Evolutionary conservation across 163 green algal species (phyloP).

Genomic region (Scenedesmus sp.): DNA sequence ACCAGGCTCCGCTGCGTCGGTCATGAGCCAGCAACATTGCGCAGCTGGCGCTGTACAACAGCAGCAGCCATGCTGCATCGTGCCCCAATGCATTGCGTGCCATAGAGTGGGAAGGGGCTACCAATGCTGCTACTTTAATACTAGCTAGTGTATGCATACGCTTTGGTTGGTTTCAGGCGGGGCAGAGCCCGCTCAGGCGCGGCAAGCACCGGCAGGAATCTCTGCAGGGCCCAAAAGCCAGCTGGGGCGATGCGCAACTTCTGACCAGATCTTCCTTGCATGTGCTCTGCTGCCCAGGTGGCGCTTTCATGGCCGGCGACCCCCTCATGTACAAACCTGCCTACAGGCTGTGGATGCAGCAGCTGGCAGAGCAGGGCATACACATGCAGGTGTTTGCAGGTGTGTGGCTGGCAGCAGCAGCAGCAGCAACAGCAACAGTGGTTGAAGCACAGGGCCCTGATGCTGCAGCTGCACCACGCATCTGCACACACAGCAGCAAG

Average conservation of each 20-base stretch:
- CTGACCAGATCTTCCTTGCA: neutral
- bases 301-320: constrained; percentile 36
- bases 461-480: neutral
- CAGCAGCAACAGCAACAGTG: neutral
- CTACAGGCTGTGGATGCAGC: constrained; percentile 23
- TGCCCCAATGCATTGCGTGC: too few relatives aligned
- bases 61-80: too few relatives aligned
- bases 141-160: too few relatives aligned
- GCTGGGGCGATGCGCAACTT: neutral
- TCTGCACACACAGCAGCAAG: neutral
- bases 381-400: neutral
- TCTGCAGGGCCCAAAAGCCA: too few relatives aligned
- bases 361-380: constrained; percentile 29
- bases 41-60: neutral
- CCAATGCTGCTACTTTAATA: too few relatives aligned
- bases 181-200: too few relatives aligned
- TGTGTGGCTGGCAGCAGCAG: neutral
- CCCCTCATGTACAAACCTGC: constrained; percentile 26
- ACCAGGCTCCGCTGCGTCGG: too few relatives aligned
- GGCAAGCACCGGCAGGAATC: too few relatives aligned
- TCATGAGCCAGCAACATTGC: too few relatives aligned
- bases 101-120: too few relatives aligned
- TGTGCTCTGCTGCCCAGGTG: constrained; percentile 17
- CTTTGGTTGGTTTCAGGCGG: too few relatives aligned
- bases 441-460: neutral